A percentile compares a stretch with the other conserved stretches of the same genome.
phyloP scores from a whole-genome alignment of 257 asterid species.

The Solanum microdontum region DNA sequence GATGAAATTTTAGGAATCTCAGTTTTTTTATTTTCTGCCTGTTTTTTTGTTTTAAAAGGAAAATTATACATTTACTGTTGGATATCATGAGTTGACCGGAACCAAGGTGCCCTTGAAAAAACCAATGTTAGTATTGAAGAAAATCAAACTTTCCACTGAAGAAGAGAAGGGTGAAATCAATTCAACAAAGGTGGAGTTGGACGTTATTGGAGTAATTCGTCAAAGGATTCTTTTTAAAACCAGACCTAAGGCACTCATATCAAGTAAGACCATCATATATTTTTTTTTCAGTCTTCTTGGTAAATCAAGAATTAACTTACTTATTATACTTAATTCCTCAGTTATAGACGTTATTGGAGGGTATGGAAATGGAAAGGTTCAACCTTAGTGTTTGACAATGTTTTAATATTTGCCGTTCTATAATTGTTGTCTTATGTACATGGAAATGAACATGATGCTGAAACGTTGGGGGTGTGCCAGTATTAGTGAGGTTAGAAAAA shows the following conservation, averaged over 20 bases:
- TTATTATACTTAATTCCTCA: not conserved
- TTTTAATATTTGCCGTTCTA: not conserved
- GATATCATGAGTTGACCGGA: slow-evolving; percentile 88
- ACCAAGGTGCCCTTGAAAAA: slow-evolving; percentile 67
- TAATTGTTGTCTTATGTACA: not conserved
- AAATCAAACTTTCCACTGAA: slow-evolving; percentile 29
- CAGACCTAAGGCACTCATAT: slow-evolving; percentile 87
- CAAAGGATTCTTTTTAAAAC: slow-evolving; percentile 73
- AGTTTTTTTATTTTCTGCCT: not conserved
- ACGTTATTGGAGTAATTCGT: slow-evolving; percentile 70
- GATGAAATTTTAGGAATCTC: not conserved
- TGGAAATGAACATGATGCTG: not conserved
- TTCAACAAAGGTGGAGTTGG: slow-evolving; percentile 42
- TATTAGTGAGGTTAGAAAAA: not conserved
- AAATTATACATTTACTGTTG: slow-evolving; percentile 66
- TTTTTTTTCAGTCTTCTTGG: not conserved
- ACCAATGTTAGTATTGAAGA: slow-evolving; percentile 80
- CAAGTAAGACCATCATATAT: slow-evolving; percentile 33
- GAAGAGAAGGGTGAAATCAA: slow-evolving; percentile 13
- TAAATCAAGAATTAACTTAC: not conserved
- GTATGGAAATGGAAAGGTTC: not conserved
- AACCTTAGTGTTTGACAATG: not conserved
- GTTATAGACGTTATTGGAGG: not conserved
- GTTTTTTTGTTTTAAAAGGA: slow-evolving; percentile 32
- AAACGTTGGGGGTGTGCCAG: not conserved